Base-by-base conservation (phyloP, 148 eudicot species). In the Agrostemma githago region DNA sequence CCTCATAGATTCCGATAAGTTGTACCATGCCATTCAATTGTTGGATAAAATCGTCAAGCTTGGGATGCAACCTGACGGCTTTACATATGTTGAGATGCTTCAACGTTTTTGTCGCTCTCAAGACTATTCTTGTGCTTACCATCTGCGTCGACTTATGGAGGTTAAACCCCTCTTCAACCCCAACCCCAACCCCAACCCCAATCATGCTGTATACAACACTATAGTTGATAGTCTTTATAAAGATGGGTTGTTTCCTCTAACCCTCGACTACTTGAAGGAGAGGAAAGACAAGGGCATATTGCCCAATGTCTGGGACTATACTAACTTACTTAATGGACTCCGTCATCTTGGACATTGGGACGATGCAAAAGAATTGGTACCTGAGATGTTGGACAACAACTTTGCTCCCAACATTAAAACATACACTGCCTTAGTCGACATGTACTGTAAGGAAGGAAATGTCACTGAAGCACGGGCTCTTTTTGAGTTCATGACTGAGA, bases 361-460 rank as follows among this genome's bases (percentile, higher is more conserved):
- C 12, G 73, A 68, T 10, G 79, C 79, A 43, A 26, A 59, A 7
- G 7, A 39, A 3, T 40, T 67, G 12, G 34, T 76, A 41, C 3
- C 37, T 21, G 66, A 67, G 38, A 76, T 76, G 79, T 1, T 59
- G 41, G 37, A 39, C 26, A 26, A 20, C 14, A 61, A 69, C 19
- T 26, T 76, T 11, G 5, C 67, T 39, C 78, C 66, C 7, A 0
- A 0, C 4, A 0, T 16, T 4, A 8, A 15, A 3, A 76, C 79
- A 44, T 76, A 39, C 44, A 68, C 0, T 43, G 60, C 37, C n/a
- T 40, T 76, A 39, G 60, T 67, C 11, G 78, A 76, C 51, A 76
- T 76, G 73, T 70, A 56, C 21, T 76, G 79, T n/a, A 76, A 76
- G 44, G 79, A 76, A 41, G 68, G 79, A 8, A 67, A 9, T 57